A percentile compares a stretch with the other conserved stretches of the same genome.
These are phyloP conservation scores for Croton setiger DNA, from an alignment of 441 rosid genomes.

Conservation along the genomic window DNA sequence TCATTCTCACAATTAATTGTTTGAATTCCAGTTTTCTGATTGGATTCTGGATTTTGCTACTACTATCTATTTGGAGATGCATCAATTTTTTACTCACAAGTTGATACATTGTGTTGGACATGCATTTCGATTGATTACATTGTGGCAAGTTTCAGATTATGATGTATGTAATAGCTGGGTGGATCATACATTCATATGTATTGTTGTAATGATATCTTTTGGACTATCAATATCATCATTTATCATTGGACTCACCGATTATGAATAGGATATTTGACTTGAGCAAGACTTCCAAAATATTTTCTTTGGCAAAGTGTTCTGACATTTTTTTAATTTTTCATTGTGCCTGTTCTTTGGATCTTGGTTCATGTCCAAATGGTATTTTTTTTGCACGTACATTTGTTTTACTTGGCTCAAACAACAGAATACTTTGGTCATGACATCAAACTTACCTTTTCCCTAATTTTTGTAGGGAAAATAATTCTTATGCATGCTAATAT, in stretches of 20 bases:
- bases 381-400: not conserved
- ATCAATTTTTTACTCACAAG: too few relatives aligned
- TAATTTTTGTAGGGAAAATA: not conserved
- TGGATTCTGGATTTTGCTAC: not conserved
- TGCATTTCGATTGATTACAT: not conserved
- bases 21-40: not conserved
- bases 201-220: not conserved
- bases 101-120: not conserved
- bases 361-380: not conserved
- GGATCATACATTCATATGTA: not conserved
- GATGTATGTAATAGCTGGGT: not conserved
- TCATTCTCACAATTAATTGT: not conserved
- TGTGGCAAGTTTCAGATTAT: not conserved
- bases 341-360: not conserved
- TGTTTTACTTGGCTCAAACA: not conserved
- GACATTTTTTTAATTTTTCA: not conserved
- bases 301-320: not conserved
- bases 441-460: not conserved
- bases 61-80: not conserved
- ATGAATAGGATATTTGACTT: not conserved
- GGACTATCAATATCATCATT: not conserved
- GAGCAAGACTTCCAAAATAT: not conserved
- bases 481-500: not conserved
- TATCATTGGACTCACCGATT: not conserved
- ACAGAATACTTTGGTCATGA: not conserved